Evolutionary conservation across 441 rosid genomes (phyloP).

Genomic region (Brassica hybrid): DNA sequence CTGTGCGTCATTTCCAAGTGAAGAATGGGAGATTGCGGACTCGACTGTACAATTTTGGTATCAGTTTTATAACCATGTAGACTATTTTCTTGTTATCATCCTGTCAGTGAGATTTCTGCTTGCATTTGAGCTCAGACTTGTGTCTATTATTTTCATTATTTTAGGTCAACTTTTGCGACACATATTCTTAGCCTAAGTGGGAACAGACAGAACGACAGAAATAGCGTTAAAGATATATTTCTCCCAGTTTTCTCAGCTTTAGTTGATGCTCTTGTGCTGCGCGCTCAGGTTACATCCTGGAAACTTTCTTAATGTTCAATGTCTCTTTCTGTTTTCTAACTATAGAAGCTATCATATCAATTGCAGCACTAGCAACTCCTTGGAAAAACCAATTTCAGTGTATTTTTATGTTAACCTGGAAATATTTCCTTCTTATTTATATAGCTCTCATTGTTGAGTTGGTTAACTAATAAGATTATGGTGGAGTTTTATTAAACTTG

Average conservation of each 20-base stretch:
- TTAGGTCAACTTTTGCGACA: conserved; percentile 83
- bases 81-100: background rate
- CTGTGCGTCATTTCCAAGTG: conserved; percentile 92
- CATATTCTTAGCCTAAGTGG: conserved; percentile 68
- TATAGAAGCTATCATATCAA: conserved; percentile 11
- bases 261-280: conserved; percentile 82
- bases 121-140: conserved; percentile 12
- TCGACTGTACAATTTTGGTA: no score
- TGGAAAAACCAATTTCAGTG: background rate
- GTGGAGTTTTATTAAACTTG: background rate
- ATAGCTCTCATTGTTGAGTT: conserved; percentile 13
- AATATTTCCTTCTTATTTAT: conserved; percentile 3
- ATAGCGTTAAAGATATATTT: conserved; percentile 63
- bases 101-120: conserved; percentile 3
- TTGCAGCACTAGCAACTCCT: conserved; percentile 10
- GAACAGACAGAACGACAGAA: conserved; percentile 52
- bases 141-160: conserved; percentile 11
- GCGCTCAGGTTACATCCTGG: conserved; percentile 76
- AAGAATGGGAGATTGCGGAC: conserved; percentile 62
- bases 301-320: conserved; percentile 22
- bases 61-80: background rate
- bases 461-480: conserved; percentile 15
- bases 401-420: conserved; percentile 19
- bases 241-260: conserved; percentile 79
- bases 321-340: conserved; percentile 24